Percentiles rank a stretch among this genome's conserved stretches.
These are phyloP conservation scores for Lenzites betulinus DNA, from an alignment of 768 basidiomycete genomes.

Conservation along the genomic window DNA sequence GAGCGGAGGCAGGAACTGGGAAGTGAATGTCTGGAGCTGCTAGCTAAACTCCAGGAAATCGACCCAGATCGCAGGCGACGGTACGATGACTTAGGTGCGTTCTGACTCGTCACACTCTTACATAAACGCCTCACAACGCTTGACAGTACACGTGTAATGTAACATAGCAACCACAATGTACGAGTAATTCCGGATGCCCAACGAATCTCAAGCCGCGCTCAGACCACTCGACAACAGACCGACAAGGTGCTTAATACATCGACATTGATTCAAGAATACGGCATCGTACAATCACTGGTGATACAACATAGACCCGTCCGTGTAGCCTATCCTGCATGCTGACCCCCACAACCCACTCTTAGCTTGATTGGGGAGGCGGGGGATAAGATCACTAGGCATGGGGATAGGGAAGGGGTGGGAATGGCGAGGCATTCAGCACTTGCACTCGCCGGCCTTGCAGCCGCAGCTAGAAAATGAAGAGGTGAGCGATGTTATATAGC, in stretches of 20 bases:
- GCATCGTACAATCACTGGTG: neutral
- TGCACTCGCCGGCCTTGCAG: conserved; percentile 66
- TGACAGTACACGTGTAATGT: neutral
- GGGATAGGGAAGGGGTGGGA: neutral
- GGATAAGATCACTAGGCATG: neutral
- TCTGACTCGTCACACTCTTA: neutral
- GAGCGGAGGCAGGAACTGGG: conserved; percentile 33
- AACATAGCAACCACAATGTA: neutral
- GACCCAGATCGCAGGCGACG: conserved; percentile 68
- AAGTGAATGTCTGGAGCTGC: conserved; percentile 51
- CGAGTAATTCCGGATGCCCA: neutral
- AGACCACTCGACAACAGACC: neutral
- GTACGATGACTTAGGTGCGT: conserved; percentile 68
- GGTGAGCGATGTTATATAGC: neutral
- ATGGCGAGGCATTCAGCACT: conserved; percentile 47
- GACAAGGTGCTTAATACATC: neutral
- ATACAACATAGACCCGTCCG: neutral
- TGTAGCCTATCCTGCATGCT: conserved; percentile 5
- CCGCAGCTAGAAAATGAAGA: conserved; percentile 44
- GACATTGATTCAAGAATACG: neutral
- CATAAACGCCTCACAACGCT: neutral
- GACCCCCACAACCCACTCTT: neutral
- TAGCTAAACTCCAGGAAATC: conserved; percentile 56
- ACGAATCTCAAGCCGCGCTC: neutral
- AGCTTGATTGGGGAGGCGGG: neutral